Conservation (phyloP, 768 basidiomycete genomes). For the Pholiota molesta region DNA sequence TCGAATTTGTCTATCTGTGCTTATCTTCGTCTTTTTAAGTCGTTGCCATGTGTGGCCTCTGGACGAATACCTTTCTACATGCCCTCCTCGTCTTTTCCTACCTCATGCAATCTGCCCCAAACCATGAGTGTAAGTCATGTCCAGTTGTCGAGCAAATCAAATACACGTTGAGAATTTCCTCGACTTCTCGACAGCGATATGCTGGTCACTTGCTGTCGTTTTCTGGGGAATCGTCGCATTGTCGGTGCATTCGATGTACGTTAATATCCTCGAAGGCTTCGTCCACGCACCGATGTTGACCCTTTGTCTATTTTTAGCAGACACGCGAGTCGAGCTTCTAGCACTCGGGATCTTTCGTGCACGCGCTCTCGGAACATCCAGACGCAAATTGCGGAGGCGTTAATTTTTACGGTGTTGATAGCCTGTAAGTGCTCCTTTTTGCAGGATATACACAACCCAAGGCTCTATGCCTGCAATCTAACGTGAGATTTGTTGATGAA, state of each 20-base stretch:
- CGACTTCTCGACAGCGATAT: conserved; percentile 8
- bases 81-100: not conserved
- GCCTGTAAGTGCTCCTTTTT: not conserved
- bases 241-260: conserved; percentile 6
- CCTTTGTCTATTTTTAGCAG: conserved; percentile 5
- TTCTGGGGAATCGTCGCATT: conserved; percentile 9
- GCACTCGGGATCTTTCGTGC: not conserved
- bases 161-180: not conserved
- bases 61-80: conserved; percentile 5
- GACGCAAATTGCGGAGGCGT: not conserved
- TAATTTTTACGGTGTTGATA: not conserved
- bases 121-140: not conserved
- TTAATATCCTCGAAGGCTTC: not conserved
- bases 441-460: too few relatives aligned
- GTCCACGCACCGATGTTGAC: not conserved
- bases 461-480: not conserved
- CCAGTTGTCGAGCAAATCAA: not conserved
- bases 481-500: not conserved
- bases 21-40: not conserved
- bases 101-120: not conserved
- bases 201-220: conserved; percentile 5
- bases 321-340: not conserved
- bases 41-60: conserved; percentile 6
- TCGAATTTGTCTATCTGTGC: not conserved
- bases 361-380: not conserved